Evolutionary conservation across 2,329 filamentous ascomycete species (phyloP), one percentile per base, ranked within the genome.

Genomic region (Bisporella sp.): DNA sequence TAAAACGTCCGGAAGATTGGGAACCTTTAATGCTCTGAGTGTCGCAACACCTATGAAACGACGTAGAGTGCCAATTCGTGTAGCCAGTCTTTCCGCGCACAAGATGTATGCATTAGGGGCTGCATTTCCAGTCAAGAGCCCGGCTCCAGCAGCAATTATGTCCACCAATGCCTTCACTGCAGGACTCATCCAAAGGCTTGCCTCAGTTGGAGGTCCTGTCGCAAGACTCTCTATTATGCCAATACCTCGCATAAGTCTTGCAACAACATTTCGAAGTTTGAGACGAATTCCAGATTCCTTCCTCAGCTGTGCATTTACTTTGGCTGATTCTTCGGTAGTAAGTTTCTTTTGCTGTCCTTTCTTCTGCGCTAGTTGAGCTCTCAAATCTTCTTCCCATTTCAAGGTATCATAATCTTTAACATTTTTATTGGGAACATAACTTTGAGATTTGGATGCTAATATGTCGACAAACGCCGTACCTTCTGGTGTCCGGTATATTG

Each of bases 371-470:
- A 99, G 71, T 61, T 96, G 89, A 39, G 82, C 78, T 51, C 91
- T 79, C 6, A 99, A 76, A 57, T 99, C 93, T 66, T 92, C 87
- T 68, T 99, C 93, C 93, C 95, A 99, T 68, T 96, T 96, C 40
- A 96, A 70, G 1, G 89, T 95, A 60, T 99, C 89, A 61, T 96
- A 96, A 65, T 97, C 93, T 66, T 95, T 96, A 45, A 82, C 85
- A 62, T 89, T 96, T 71, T 96, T 97, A 69, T 90, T 85, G 3
- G 89, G 82, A 2, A 85, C 71, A 37, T 76, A 73, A 54, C 80
- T 80, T 52, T 82, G 81, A 1, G 82, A 73, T 65, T 95, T 95
- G 64, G 89, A 91, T 33, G 86, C 88, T 5, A 99, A 76, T 0
- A 97, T 88, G 68, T 99, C 93, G 21, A 99, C 77, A 60, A 95